Percentiles rank a stretch among this genome's conserved stretches.
Evolutionary conservation across 768 basidiomycete genomes (phyloP).

Genomic region (Suillus luteus): DNA sequence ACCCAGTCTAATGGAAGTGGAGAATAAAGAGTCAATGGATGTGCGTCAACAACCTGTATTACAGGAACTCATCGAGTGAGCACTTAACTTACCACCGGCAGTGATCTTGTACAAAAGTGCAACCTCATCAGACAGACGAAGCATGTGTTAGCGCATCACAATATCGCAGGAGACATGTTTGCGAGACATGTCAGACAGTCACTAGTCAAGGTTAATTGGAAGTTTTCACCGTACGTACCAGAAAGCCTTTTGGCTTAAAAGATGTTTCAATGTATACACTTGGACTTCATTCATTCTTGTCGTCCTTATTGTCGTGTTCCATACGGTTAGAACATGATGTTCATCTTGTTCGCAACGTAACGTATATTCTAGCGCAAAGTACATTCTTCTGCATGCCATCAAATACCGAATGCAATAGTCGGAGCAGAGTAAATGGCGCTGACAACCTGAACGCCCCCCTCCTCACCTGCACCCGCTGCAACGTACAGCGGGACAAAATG

Average conservation of each 20-base stretch:
- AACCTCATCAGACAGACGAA: not conserved
- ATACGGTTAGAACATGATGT: not conserved
- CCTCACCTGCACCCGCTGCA: slow-evolving; percentile 71
- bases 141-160: not conserved
- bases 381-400: slow-evolving; percentile 14
- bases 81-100: not conserved
- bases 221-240: not conserved
- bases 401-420: slow-evolving; percentile 68
- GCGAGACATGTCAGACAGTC: not conserved
- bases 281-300: not conserved
- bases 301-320: not conserved
- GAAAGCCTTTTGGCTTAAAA: not conserved
- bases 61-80: not conserved
- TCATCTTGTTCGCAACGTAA: not conserved
- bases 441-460: slow-evolving; percentile 50
- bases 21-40: not conserved
- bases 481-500: slow-evolving; percentile 83
- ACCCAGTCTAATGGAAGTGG: not conserved
- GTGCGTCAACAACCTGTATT: not conserved
- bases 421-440: slow-evolving; percentile 57
- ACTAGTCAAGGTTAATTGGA: not conserved
- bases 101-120: not conserved
- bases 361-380: not conserved
- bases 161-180: not conserved
- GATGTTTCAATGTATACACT: not conserved